Conservation (phyloP, 306 rosid genomes). For the Gastrolobium villosum region DNA sequence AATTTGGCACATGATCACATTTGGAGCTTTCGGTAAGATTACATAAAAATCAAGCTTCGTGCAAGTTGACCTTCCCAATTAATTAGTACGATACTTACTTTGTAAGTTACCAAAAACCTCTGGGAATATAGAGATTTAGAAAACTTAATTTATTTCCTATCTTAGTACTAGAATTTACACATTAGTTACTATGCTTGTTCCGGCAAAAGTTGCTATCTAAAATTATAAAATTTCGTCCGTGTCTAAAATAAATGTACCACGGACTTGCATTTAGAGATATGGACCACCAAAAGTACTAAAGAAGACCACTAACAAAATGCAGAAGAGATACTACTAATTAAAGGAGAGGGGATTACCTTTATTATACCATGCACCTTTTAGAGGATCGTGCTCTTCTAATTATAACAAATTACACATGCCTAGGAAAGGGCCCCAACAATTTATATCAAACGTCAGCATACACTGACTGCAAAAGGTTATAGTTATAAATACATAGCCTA, state of each 20-base stretch:
- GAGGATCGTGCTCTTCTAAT: constrained; percentile 38
- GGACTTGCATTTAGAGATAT: background rate
- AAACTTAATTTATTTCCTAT: background rate
- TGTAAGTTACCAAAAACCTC: background rate
- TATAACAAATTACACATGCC: constrained; percentile 38
- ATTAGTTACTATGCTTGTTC: background rate
- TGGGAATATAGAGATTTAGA: background rate
- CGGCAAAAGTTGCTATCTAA: constrained; percentile 23
- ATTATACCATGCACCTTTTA: constrained; percentile 50
- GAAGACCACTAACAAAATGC: constrained; percentile 36
- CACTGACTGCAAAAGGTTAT: constrained; percentile 30
- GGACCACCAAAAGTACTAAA: constrained; percentile 48
- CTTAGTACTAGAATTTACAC: background rate
- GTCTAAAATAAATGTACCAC: constrained; percentile 14
- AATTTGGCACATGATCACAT: background rate
- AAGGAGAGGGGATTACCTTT: constrained; percentile 39
- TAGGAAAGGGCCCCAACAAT: constrained; percentile 47
- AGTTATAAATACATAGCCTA: constrained; percentile 34
- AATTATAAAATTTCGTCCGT: constrained; percentile 3
- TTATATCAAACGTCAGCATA: constrained; percentile 8
- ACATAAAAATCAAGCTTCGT: background rate
- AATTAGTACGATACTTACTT: background rate
- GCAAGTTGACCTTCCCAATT: constrained; percentile 31
- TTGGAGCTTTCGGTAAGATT: background rate
- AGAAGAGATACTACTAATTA: constrained; percentile 17